A percentile compares a stretch with the other conserved stretches of the same genome.
Conservation (phyloP, 1,284 basidiomycete species). For the Spongiforma sp. region DNA sequence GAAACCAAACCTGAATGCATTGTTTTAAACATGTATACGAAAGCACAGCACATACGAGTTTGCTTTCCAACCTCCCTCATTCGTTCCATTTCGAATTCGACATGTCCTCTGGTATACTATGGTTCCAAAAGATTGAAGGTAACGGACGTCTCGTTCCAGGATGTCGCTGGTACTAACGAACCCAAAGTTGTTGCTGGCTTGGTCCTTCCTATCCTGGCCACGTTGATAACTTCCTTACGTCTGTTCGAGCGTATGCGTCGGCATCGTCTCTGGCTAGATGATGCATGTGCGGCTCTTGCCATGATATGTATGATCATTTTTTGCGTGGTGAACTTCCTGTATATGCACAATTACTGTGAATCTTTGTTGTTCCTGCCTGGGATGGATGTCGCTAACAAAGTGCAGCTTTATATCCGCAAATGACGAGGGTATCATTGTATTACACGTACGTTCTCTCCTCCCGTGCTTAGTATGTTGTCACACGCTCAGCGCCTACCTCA, state of each 20-base stretch:
- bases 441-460: slow-evolving; percentile 1
- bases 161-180: background rate
- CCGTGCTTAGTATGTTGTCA: background rate
- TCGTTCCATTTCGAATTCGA: background rate
- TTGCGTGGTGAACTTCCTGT: too few species aligned
- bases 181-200: background rate
- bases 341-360: slow-evolving; percentile 3
- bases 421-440: background rate
- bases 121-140: slow-evolving; percentile 4
- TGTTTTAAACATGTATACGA: too few species aligned
- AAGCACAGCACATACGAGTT: too few species aligned
- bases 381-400: background rate
- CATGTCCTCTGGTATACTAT: slow-evolving; percentile 5
- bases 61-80: too few species aligned
- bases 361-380: background rate
- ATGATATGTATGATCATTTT: too few species aligned
- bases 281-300: too few species aligned
- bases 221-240: slow-evolving; percentile 4
- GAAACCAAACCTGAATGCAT: too few species aligned
- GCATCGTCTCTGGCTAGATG: too few species aligned
- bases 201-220: too few species aligned
- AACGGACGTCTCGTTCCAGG: background rate
- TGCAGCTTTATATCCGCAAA: slow-evolving; percentile 1
- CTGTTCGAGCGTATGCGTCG: slow-evolving; percentile 2
- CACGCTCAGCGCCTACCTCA: background rate